These are phyloP conservation scores for Neurospora sp. DNA, from an alignment of 495 filamentous ascomycete species.

Conservation along the genomic window DNA sequence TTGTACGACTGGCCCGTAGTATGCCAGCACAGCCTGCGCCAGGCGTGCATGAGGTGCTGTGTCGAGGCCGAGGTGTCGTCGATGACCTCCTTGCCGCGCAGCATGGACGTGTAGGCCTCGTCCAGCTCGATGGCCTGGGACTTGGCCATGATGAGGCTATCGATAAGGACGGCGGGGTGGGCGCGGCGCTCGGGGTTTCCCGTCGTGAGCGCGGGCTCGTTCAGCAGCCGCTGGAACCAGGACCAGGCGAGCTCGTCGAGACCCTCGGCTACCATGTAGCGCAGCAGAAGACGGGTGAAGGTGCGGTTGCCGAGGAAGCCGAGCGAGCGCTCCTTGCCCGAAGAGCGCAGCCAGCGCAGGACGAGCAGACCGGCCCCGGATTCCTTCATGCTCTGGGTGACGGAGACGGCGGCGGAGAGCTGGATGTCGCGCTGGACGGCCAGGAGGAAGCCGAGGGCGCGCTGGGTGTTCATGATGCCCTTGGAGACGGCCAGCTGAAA, in stretches of 20 bases:
- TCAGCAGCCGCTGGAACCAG: slow-evolving; percentile 30
- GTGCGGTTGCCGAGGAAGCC: slow-evolving; percentile 21
- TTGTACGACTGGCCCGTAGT: slow-evolving; percentile 24
- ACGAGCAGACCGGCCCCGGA: slow-evolving; percentile 35
- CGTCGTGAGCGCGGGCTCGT: background rate
- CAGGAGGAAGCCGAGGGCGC: slow-evolving; percentile 31
- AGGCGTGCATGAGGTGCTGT: slow-evolving; percentile 9
- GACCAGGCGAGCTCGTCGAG: slow-evolving; percentile 30
- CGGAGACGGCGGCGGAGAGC: slow-evolving; percentile 14
- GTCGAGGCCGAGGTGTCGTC: slow-evolving; percentile 1
- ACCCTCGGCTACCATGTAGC: slow-evolving; percentile 42
- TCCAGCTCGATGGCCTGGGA: slow-evolving; percentile 18
- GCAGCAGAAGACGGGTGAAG: slow-evolving; percentile 28
- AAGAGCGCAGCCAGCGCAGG: slow-evolving; percentile 42
- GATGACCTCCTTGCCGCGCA: slow-evolving; percentile 20
- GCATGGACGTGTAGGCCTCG: slow-evolving; percentile 23
- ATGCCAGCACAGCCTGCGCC: slow-evolving; percentile 21
- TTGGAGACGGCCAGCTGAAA: slow-evolving; percentile 29
- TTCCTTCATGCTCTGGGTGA: slow-evolving; percentile 21
- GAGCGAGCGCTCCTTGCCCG: slow-evolving; percentile 29
- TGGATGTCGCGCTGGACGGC: slow-evolving; percentile 21
- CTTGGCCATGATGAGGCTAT: slow-evolving; percentile 18
- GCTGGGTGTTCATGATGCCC: slow-evolving; percentile 34
- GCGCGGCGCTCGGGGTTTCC: slow-evolving; percentile 1
- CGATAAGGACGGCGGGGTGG: slow-evolving; percentile 9